Conservation (phyloP, 2,329 filamentous ascomycete genomes). For the Rutstroemia sp. region DNA sequence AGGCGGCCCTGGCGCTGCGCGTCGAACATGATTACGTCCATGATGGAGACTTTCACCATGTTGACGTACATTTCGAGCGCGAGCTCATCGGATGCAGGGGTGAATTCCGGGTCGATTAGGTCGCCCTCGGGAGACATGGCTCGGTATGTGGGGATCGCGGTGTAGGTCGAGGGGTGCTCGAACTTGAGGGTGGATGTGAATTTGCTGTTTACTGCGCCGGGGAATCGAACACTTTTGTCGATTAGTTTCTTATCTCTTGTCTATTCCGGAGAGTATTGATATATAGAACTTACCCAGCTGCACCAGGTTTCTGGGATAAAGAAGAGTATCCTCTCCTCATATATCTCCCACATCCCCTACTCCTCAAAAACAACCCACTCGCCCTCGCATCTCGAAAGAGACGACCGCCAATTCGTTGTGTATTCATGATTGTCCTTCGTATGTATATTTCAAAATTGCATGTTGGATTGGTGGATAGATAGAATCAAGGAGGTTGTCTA, state of each 20-base stretch:
- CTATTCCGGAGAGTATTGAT: background rate
- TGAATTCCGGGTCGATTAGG: slow-evolving; percentile 67
- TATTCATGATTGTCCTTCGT: slow-evolving; percentile 4
- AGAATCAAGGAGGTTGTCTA: background rate
- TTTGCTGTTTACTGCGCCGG: slow-evolving; percentile 89
- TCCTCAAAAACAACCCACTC: background rate
- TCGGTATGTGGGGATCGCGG: slow-evolving; percentile 83
- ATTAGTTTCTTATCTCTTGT: background rate
- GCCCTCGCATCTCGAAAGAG: background rate
- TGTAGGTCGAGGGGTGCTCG: slow-evolving; percentile 61
- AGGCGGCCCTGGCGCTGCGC: slow-evolving; percentile 68
- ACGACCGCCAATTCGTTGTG: slow-evolving; percentile 2
- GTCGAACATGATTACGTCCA: slow-evolving; percentile 98
- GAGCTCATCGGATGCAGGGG: slow-evolving; percentile 36
- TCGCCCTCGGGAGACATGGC: slow-evolving; percentile 83
- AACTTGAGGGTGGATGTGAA: slow-evolving; percentile 80
- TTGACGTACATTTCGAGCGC: slow-evolving; percentile 37
- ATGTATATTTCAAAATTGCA: background rate
- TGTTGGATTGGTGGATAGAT: background rate
- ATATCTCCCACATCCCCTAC: background rate
- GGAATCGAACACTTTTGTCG: slow-evolving; percentile 50
- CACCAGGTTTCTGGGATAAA: slow-evolving; percentile 23
- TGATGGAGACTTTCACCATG: slow-evolving; percentile 66
- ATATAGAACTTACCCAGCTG: slow-evolving; percentile 19
- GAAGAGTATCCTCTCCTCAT: slow-evolving; percentile 23